Base-by-base conservation (phyloP, 345 rosid species). In the Populus alba region DNA sequence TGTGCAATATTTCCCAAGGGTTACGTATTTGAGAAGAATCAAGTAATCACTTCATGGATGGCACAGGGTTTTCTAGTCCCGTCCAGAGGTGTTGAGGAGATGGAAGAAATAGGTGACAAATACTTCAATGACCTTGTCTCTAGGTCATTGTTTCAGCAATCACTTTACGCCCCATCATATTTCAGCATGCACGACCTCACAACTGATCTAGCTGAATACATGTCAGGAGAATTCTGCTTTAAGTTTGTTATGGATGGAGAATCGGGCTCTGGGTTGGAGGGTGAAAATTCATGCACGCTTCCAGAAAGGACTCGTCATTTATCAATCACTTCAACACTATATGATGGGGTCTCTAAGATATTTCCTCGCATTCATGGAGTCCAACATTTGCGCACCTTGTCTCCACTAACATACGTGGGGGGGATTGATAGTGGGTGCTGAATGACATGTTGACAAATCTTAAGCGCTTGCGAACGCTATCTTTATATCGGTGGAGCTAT, bases 1-100 rank as follows among this genome's bases (percentile, higher is more conserved):
- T 75, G 83, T 59, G 71, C 83, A 59, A 16, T 74, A 10, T 74
- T 75, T 49, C 82, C 82, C 1, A 62, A 62, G 41, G 79, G n/a
- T 2, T 66, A 75, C 29, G 47, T 33, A 27, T 80, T 80, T 55
- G 23, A 45, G 39, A 65, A 70, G 72, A 72, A 75, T 1, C 45
- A 75, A 71, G 29, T 80, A 0, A 33, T 80, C 37, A 57, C 8
- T 27, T 75, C 76, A 35, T 80, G 79, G 83, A 80, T 80, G 68
- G 75, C 76, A 29, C 72, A 80, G 7, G 83, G 83, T 1, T 70
- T 75, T 31, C 0, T 75, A 8, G 16, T 23, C 6, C 43, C 25
- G 53, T 27, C 70, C 2, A 15, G 27, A 11, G 53, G 8, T 12
- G 23, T 37, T 5, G 75, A 59, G 39, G 47, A 70, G n/a, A 49